These are phyloP conservation scores for Neofusicoccum umdonicola DNA, from an alignment of 2,329 filamentous ascomycete genomes.

Conservation along the genomic window DNA sequence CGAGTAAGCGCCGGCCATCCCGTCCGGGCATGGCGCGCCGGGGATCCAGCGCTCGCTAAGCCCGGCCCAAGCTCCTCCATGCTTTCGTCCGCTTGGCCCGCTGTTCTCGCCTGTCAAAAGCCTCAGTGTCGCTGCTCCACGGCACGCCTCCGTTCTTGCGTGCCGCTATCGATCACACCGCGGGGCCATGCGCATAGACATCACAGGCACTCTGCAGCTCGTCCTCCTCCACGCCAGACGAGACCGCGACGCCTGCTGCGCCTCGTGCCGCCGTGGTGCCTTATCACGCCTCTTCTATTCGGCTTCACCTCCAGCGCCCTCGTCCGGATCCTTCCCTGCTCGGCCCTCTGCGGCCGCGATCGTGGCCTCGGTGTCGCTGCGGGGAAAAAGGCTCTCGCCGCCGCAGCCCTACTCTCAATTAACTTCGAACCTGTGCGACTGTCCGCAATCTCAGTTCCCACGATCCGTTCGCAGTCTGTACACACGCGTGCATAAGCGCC, in stretches of 20 bases:
- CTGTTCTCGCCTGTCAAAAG: not conserved
- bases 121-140: not conserved
- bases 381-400: not conserved
- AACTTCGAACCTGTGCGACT: not conserved
- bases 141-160: not conserved
- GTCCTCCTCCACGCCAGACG: not conserved
- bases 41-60: not conserved
- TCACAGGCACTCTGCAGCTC: not conserved
- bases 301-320: not conserved
- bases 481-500: not conserved
- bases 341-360: not conserved
- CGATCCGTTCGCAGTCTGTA: not conserved
- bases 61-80: not conserved
- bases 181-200: not conserved
- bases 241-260: not conserved
- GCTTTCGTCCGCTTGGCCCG: slow-evolving; percentile 11
- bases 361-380: not conserved
- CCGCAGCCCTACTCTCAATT: not conserved
- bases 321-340: not conserved
- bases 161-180: not conserved
- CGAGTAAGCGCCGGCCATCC: slow-evolving; percentile 11
- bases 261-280: not conserved
- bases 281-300: not conserved
- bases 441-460: not conserved
- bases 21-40: not conserved